Evolutionary conservation across 73 alveolate genomes (phyloP).

Genomic region (Paramecium sonneborni): DNA sequence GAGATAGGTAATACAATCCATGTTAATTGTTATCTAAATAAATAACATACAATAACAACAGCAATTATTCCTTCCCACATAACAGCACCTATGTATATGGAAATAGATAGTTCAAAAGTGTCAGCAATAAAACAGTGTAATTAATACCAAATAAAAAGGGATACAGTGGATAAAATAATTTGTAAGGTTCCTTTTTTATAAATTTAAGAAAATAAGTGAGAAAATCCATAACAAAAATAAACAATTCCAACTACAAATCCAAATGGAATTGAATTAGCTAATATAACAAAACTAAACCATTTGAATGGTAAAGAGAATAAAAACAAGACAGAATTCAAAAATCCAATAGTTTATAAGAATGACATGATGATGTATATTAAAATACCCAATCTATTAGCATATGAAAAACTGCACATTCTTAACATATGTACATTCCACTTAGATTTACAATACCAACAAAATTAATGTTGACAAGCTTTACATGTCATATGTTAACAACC

Average conservation of each 20-base stretch:
- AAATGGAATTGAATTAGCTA: conserved; percentile 19
- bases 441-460: conserved; percentile 61
- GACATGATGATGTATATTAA: neutral
- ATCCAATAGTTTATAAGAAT: neutral
- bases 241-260: conserved; percentile 21
- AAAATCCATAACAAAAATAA: neutral
- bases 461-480: conserved; percentile 33
- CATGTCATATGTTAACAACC: conserved; percentile 68
- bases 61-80: conserved; percentile 17
- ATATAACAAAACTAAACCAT: neutral
- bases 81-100: neutral
- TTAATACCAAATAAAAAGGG: neutral
- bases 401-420: neutral
- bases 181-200: neutral
- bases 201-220: neutral
- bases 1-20: neutral
- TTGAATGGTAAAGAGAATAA: neutral
- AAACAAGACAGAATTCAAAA: neutral
- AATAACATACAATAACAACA: neutral
- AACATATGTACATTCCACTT: neutral
- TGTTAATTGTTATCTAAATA: neutral
- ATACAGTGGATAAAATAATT: neutral
- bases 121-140: neutral
- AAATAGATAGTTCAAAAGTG: neutral
- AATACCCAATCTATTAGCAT: neutral